These are phyloP conservation scores for Sporothrix pseudoabietina DNA, from an alignment of 2,329 filamentous ascomycete species.

Conservation along the genomic window DNA sequence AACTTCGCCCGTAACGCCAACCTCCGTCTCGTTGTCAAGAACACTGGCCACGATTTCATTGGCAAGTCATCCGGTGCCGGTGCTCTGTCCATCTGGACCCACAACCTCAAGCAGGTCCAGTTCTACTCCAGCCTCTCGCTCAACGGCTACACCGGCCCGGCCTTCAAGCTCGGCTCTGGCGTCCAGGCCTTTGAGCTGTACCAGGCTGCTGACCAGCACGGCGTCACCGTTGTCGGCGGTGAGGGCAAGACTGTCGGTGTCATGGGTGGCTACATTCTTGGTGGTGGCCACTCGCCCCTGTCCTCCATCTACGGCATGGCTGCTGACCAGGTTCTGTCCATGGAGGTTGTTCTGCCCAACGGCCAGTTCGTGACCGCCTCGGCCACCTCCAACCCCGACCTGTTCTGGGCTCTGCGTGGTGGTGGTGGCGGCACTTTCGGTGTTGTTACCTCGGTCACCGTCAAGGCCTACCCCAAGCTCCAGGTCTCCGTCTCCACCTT, in stretches of 20 bases:
- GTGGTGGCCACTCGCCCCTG: conserved; percentile 59
- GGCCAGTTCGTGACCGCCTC: conserved; percentile 50
- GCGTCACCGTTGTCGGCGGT: conserved; percentile 55
- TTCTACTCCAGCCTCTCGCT: conserved; percentile 49
- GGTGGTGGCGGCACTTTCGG: conserved; percentile 48
- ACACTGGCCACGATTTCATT: conserved; percentile 57
- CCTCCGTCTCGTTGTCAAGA: conserved; percentile 53
- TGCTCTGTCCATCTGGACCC: conserved; percentile 44
- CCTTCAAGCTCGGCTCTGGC: conserved; percentile 54
- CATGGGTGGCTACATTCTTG: conserved; percentile 51
- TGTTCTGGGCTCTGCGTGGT: conserved; percentile 59
- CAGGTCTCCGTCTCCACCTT: conserved; percentile 38
- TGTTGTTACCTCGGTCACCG: conserved; percentile 41
- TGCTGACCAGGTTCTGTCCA: conserved; percentile 52
- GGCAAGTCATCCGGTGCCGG: conserved; percentile 45
- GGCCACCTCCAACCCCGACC: conserved; percentile 50
- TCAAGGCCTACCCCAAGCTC: conserved; percentile 33
- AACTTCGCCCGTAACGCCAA: conserved; percentile 52
- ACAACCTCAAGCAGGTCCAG: conserved; percentile 42
- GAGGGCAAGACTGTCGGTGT: conserved; percentile 52
- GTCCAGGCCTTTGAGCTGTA: conserved; percentile 56
- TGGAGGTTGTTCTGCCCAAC: conserved; percentile 52
- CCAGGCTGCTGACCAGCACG: conserved; percentile 49
- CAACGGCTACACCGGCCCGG: conserved; percentile 36
- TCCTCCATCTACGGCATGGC: conserved; percentile 54